phyloP scores from a whole-genome alignment of 2,329 filamentous ascomycete species.

The Ustulina deusta region DNA sequence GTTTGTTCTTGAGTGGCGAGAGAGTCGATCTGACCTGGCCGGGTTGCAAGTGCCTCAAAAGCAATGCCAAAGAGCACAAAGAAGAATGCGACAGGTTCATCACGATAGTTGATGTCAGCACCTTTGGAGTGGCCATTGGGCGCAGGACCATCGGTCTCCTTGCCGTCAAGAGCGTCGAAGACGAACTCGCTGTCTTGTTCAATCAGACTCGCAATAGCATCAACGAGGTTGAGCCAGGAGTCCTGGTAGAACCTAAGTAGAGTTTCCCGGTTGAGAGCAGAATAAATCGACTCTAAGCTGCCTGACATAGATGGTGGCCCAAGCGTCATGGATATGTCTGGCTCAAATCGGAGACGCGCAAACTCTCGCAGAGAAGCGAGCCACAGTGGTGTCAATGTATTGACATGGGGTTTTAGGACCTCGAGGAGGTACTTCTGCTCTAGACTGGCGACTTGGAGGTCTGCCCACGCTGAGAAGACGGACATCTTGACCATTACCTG shows the following conservation, averaged over 20 bases:
- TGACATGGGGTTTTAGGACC: conserved; percentile 90
- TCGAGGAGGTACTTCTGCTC: conserved; percentile 91
- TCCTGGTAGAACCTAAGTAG: conserved; percentile 96
- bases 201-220: conserved; percentile 96
- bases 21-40: conserved; percentile 73
- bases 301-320: conserved; percentile 84
- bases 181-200: conserved; percentile 98
- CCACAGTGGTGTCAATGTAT: conserved; percentile 91
- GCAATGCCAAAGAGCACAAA: conserved; percentile 97
- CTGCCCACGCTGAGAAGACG: conserved; percentile 96
- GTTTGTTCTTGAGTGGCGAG: conserved; percentile 82
- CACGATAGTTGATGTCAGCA: conserved; percentile 94
- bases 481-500: conserved; percentile 99
- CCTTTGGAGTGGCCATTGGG: conserved; percentile 68
- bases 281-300: conserved; percentile 93
- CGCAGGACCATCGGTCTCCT: conserved; percentile 65
- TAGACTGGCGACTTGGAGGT: conserved; percentile 92
- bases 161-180: conserved; percentile 95
- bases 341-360: conserved; percentile 92
- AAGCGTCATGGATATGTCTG: conserved; percentile 92
- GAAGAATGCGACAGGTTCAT: conserved; percentile 98
- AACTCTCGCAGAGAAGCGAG: conserved; percentile 93
- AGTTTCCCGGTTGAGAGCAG: conserved; percentile 93
- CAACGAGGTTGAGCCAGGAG: conserved; percentile 94
- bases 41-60: conserved; percentile 92